phyloP scores from a whole-genome alignment of 305 asterid species.

The Fraxinus platypoda region DNA sequence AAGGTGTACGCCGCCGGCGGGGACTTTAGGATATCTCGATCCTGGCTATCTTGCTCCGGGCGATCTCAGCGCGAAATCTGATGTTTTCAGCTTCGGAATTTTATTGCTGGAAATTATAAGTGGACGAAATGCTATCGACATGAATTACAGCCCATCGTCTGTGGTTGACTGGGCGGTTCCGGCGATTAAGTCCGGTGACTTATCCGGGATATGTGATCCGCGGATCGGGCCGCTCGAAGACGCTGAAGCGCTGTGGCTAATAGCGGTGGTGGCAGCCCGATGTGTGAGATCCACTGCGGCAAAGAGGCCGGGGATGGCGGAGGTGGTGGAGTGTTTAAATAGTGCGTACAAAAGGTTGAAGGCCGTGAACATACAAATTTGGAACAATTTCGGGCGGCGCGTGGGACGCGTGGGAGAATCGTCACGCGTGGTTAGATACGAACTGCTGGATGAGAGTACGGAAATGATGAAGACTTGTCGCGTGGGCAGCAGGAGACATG shows the following conservation, averaged over 20 bases:
- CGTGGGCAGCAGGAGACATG: conserved; percentile 40
- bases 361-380: conserved; percentile 11
- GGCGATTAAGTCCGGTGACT: conserved; percentile 50
- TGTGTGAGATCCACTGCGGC: conserved; percentile 58
- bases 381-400: conserved; percentile 53
- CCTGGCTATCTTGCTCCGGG: conserved; percentile 80
- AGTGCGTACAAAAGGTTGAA: conserved; percentile 39
- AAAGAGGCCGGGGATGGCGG: conserved; percentile 81
- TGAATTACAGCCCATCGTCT: conserved; percentile 73
- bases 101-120: conserved; percentile 65
- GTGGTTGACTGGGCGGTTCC: conserved; percentile 89
- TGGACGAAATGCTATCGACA: conserved; percentile 80
- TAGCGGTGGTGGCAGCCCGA: conserved; percentile 56
- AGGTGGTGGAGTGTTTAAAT: conserved; percentile 59
- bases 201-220: conserved; percentile 50
- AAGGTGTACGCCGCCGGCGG: conserved; percentile 83
- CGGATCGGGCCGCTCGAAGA: conserved; percentile 53
- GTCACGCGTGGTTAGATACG: conserved; percentile 38
- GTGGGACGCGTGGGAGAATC: conserved; percentile 43
- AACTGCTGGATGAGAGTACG: conserved; percentile 56
- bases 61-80: conserved; percentile 77
- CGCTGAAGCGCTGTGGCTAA: conserved; percentile 35
- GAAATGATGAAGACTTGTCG: conserved; percentile 37
- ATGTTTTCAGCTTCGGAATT: conserved; percentile 87
- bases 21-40: conserved; percentile 86